Evolutionary conservation across 495 filamentous ascomycete genomes (phyloP).

Genomic region (Penicillium cinerascens): DNA sequence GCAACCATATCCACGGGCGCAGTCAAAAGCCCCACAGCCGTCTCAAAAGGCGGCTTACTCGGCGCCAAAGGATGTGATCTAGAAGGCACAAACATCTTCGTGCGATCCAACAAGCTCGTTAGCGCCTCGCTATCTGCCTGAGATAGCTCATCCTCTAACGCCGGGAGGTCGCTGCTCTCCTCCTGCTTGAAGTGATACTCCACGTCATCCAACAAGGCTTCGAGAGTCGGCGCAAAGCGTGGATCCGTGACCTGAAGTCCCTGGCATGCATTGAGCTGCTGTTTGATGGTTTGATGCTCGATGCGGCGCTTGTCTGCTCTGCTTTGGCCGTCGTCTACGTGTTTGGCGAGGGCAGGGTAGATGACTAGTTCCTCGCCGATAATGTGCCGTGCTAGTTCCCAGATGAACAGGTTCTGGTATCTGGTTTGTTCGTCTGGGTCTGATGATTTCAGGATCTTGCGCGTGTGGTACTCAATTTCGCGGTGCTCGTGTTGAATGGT

Average conservation of each 20-base stretch:
- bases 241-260: conserved; percentile 40
- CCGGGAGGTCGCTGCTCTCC: conserved; percentile 51
- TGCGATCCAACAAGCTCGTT: conserved; percentile 49
- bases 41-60: conserved; percentile 25
- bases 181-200: conserved; percentile 55
- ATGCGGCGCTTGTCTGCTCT: conserved; percentile 53
- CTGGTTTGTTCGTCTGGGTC: conserved; percentile 47
- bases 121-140: conserved; percentile 38
- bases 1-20: conserved; percentile 26
- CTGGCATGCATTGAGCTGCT: conserved; percentile 57
- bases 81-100: conserved; percentile 58
- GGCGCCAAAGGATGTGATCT: conserved; percentile 47
- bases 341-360: conserved; percentile 60
- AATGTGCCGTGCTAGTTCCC: conserved; percentile 62
- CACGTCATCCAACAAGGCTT: conserved; percentile 48
- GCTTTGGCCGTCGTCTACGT: conserved; percentile 46
- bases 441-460: conserved; percentile 48
- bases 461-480: conserved; percentile 53
- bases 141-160: conserved; percentile 46
- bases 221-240: conserved; percentile 48
- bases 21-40: conserved; percentile 19
- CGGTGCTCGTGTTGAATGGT: conserved; percentile 59
- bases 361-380: conserved; percentile 62
- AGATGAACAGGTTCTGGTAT: conserved; percentile 63
- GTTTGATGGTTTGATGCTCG: conserved; percentile 59